Base-by-base conservation (phyloP, 306 rosid genomes). In the Ormosia semicastrata region DNA sequence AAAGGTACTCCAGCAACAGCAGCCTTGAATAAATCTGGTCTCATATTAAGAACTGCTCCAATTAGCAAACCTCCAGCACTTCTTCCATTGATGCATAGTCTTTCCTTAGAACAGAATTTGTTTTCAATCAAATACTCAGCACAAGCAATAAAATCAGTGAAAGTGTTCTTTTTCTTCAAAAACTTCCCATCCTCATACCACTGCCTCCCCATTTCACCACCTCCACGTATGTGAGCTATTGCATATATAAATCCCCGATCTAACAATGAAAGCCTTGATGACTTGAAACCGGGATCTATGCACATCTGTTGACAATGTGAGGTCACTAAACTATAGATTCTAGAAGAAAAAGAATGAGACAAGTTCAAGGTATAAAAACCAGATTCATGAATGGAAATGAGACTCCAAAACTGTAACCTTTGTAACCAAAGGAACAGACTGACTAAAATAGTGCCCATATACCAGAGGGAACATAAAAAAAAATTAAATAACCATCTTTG, bases 201-300 rank as follows among this genome's bases (percentile, higher is more conserved):
- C 89, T 87, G 92, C 86, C 99, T 93, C 80, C 99, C 99, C 97
- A 93, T 92, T 84, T 95, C 99, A 82, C 98, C 98, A 80, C 99
- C 99, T 34, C 99, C 99, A 62, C 95, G 97, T 71, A 95, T 76
- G 82, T 95, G 98, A 86, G 97, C 98, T 76, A 95, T 93, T 74
- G 87, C 97, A 92, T 76, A 95, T 82, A 93, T 83, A 71, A 93
- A 93, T 75, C 98, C 99, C 46, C 93, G 91, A 78, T 95, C 95
- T 85, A 95, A 85, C 89, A 95, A 84, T 74, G 99, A 93, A 52
- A 95, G 87, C 88, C 97, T 93, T 64, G 98, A 66, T 66, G 90
- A 84, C 86, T 82, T 84, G 91, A 95, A 95, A 86, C 82, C 54
- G 53, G 99, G 97, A 83, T 93, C 98, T 80, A 92, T 2, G 78